Evolutionary conservation across 768 basidiomycete species (phyloP).

Genomic region (Plicaturopsis crispa): DNA sequence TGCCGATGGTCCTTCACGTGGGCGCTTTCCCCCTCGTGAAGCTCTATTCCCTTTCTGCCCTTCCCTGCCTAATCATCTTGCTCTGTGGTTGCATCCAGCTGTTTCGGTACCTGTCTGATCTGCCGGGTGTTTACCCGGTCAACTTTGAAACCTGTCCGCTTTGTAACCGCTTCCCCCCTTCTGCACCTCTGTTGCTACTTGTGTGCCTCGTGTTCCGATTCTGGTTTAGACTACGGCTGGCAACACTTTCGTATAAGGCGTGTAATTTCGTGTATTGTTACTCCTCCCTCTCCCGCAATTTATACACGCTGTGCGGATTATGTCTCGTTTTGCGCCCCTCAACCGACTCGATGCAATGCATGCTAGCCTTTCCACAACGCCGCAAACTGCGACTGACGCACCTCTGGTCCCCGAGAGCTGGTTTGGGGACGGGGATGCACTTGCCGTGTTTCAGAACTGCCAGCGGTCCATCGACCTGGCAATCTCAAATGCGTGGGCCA

Average conservation of each 20-base stretch:
- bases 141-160: not conserved
- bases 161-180: not conserved
- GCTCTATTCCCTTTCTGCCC: not conserved
- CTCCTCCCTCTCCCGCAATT: too few species aligned
- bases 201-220: not conserved
- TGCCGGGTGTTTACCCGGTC: not conserved
- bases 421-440: too few species aligned
- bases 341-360: not conserved
- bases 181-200: not conserved
- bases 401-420: not conserved
- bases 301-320: too few species aligned
- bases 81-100: not conserved
- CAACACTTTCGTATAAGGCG: not conserved
- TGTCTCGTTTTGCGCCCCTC: not conserved
- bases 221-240: not conserved
- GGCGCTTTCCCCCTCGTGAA: constrained; percentile 9
- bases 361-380: not conserved
- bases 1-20: constrained; percentile 26
- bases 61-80: not conserved
- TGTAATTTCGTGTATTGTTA: not conserved
- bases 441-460: not conserved
- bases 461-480: not conserved
- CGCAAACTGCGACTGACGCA: not conserved
- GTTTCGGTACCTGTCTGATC: not conserved
- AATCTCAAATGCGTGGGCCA: constrained; percentile 3